A percentile compares a stretch with the other conserved stretches of the same genome.
Evolutionary conservation across 345 rosid species (phyloP).

Genomic region (Citrus hindsii): DNA sequence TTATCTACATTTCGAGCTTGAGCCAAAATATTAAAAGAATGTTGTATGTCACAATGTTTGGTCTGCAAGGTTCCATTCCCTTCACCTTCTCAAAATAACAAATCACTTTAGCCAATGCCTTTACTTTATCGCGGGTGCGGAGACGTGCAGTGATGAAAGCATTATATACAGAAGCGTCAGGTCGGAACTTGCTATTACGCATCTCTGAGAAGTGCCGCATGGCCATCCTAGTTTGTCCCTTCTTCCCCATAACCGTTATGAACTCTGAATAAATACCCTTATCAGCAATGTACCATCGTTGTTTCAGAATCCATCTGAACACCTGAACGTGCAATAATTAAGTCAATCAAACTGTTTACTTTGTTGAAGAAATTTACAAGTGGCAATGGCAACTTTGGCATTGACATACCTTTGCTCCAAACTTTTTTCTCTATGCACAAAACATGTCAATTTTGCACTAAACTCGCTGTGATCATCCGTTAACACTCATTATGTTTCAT

Average conservation of each 20-base stretch:
- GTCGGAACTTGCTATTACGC: slow-evolving; percentile 55
- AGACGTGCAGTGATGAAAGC: slow-evolving; percentile 86
- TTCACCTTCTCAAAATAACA: slow-evolving; percentile 84
- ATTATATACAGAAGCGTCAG: slow-evolving; percentile 84
- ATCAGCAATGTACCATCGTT: slow-evolving; percentile 82
- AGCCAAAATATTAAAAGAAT: slow-evolving; percentile 86
- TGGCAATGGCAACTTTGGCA: no score
- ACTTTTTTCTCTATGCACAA: no score
- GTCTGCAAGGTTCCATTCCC: slow-evolving; percentile 70
- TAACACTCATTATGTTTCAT: no score
- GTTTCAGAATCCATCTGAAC: slow-evolving; percentile 98
- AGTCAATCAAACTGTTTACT: no score
- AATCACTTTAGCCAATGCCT: slow-evolving; percentile 72
- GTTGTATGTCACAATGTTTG: slow-evolving; percentile 84
- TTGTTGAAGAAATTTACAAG: no score
- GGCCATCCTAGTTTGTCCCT: slow-evolving; percentile 87
- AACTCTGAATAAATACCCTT: slow-evolving; percentile 76
- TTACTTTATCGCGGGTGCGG: slow-evolving; percentile 68
- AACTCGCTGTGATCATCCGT: no score
- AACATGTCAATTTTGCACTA: no score
- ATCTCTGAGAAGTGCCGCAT: background rate
- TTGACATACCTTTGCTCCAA: no score
- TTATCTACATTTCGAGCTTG: slow-evolving; percentile 66
- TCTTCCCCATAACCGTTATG: slow-evolving; percentile 81
- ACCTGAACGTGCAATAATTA: slow-evolving; percentile 36